Evolutionary conservation across 306 rosid genomes (phyloP).

Genomic region (Mimosa bimucronata): DNA sequence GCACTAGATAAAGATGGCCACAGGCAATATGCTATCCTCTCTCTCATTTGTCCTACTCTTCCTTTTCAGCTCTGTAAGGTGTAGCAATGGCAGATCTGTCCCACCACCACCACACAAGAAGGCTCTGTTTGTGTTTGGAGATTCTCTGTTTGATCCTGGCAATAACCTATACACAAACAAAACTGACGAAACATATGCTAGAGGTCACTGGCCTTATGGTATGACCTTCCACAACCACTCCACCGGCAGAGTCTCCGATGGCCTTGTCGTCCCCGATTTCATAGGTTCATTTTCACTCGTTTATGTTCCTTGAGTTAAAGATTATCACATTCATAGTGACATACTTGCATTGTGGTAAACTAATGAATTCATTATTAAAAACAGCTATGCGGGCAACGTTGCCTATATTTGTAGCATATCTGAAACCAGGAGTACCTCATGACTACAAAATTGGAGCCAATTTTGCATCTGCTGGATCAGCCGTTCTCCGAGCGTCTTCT

Average conservation of each 20-base stretch:
- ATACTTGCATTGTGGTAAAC: too few relatives aligned
- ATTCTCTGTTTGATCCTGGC: conserved; percentile 47
- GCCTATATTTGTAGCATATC: conserved; percentile 43
- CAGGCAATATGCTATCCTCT: background rate
- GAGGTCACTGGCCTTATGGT: conserved; percentile 46
- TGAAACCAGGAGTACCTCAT: conserved; percentile 30
- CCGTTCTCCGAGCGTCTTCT: conserved; percentile 39
- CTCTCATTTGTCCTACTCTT: background rate
- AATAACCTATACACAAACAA: conserved; percentile 34
- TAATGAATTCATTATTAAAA: too few relatives aligned
- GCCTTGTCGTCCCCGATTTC: conserved; percentile 47
- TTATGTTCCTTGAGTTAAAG: too few relatives aligned
- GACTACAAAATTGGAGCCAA: conserved; percentile 35
- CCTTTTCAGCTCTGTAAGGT: background rate
- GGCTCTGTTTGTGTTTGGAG: conserved; percentile 46
- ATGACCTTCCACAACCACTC: conserved; percentile 44
- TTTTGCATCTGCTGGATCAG: conserved; percentile 54
- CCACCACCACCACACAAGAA: background rate
- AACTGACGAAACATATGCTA: background rate
- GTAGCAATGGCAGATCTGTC: background rate
- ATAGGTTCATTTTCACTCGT: conserved; percentile 22
- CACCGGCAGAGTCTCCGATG: conserved; percentile 47
- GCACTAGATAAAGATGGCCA: background rate
- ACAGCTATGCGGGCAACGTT: conserved; percentile 52
- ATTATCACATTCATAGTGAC: too few relatives aligned